phyloP scores from a whole-genome alignment of 2,329 filamentous ascomycete species.

The Aspergillus caelatus region DNA sequence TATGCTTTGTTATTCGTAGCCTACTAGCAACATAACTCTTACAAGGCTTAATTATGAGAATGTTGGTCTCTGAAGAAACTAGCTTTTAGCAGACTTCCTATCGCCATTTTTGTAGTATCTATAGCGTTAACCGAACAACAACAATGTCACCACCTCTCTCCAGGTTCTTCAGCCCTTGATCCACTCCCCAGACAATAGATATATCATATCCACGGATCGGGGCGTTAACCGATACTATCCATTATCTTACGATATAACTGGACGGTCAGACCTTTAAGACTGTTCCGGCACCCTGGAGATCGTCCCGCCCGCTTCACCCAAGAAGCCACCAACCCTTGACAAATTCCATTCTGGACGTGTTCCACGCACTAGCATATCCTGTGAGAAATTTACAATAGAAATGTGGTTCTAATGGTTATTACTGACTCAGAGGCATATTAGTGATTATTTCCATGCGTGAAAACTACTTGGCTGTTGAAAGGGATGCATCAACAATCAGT shows the following conservation, averaged over 20 bases:
- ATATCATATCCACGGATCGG: slow-evolving; percentile 22
- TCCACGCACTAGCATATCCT: slow-evolving; percentile 14
- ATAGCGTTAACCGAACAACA: background rate
- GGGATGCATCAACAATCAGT: background rate
- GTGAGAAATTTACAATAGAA: background rate
- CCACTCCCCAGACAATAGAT: slow-evolving; percentile 11
- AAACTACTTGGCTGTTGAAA: background rate
- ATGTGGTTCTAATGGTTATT: background rate
- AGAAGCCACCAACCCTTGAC: slow-evolving; percentile 16
- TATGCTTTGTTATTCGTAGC: background rate
- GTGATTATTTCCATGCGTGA: background rate
- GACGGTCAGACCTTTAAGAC: slow-evolving; percentile 18
- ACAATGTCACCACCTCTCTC: background rate
- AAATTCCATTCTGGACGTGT: slow-evolving; percentile 25
- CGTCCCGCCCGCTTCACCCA: slow-evolving; percentile 17
- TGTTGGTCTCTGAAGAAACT: background rate
- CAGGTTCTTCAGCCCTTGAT: background rate
- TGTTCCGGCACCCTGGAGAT: slow-evolving; percentile 20
- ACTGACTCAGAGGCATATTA: background rate
- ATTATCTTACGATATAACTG: slow-evolving; percentile 11
- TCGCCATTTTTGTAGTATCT: background rate
- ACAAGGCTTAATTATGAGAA: background rate
- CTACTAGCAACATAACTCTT: background rate
- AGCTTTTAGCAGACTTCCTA: background rate
- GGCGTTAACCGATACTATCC: slow-evolving; percentile 8